Evolutionary conservation across 148 eudicot species (phyloP), one percentile per base, ranked within the genome.

Genomic region (Camellia lanceoleosa): DNA sequence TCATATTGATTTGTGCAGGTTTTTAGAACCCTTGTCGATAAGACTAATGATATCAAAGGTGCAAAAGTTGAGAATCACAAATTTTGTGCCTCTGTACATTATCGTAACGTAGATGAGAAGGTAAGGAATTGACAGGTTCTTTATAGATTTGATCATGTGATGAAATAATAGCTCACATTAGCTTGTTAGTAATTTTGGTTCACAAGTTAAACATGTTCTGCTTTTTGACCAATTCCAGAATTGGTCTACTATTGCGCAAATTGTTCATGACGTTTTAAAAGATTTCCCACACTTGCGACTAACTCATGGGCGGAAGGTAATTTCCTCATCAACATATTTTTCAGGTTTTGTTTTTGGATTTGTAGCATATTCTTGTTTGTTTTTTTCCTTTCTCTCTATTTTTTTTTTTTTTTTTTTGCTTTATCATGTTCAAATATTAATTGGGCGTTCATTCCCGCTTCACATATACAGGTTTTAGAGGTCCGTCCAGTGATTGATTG

Each of bases 281-380:
- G 87, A 83, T 74, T 94, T 91, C 77, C 98, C 98, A 80, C 89
- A 86, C 2, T 73, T 94, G 81, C 89, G 86, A 68, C 76, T 90
- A 85, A 94, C 92, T 85, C 97, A 94, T 80, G 98, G 98, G 79
- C 94, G 98, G 80, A 94, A 90, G 98, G 97, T 94, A 86, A 15
- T 60, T 80, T 49, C 23, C 46, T 60, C 7, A 6, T 44, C 10
- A 38, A 41, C 9, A 6, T 61, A 1, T 55, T 55, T 18, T 78
- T 7, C 20, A 51, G 13, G 8, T 46, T 61, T 78, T 20, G 3
- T 20, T 68, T 38, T 59, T 41, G 51, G 42, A 8, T 23, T 16
- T 0, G 47, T 15, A 73, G 2, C 46, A 6, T 58, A 74, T 74
- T 30, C 38, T 30, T 30, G 1, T 46, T 8, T 74, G 46, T 18